These are phyloP conservation scores for Cladophialophora exuberans DNA, from an alignment of 2,329 filamentous ascomycete species.

Conservation along the genomic window DNA sequence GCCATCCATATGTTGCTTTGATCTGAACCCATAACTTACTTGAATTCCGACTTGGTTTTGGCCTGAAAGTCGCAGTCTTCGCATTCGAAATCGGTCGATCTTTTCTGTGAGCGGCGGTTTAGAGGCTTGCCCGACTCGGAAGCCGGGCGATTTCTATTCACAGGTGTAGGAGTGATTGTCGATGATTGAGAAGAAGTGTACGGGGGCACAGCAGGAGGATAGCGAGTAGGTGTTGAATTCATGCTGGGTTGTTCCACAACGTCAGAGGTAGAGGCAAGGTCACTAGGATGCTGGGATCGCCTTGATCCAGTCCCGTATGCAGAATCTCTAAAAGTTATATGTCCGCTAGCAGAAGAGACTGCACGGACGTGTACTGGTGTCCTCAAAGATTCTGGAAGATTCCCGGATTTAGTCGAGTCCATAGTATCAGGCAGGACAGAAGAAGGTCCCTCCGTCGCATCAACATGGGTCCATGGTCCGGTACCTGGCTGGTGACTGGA, in stretches of 20 bases:
- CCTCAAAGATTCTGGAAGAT: slow-evolving; percentile 3
- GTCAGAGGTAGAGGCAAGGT: slow-evolving; percentile 15
- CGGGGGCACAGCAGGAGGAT: background rate
- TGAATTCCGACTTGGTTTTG: slow-evolving; percentile 46
- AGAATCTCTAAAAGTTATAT: slow-evolving; percentile 23
- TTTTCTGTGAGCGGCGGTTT: background rate
- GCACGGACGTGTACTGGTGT: slow-evolving; percentile 4
- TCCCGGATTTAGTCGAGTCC: background rate
- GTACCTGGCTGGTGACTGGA: slow-evolving; percentile 14
- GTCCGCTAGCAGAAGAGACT: slow-evolving; percentile 21
- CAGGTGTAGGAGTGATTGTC: background rate
- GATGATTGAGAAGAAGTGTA: slow-evolving; percentile 9
- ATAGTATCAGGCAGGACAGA: slow-evolving; percentile 3
- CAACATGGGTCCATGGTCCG: slow-evolving; percentile 22
- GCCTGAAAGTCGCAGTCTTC: slow-evolving; percentile 15
- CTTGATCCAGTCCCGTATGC: slow-evolving; percentile 20
- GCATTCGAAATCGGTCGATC: slow-evolving; percentile 7
- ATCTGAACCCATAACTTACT: slow-evolving; percentile 34
- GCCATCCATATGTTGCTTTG: background rate
- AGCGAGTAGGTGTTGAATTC: background rate
- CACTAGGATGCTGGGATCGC: slow-evolving; percentile 18
- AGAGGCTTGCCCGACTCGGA: background rate
- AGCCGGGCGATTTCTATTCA: background rate
- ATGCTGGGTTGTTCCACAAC: slow-evolving; percentile 10
- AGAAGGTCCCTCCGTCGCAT: slow-evolving; percentile 12